Percentiles rank a stretch among this genome's conserved stretches.
phyloP scores from a whole-genome alignment of 2,329 filamentous ascomycete species.

The Aspergillus calidoustus region DNA sequence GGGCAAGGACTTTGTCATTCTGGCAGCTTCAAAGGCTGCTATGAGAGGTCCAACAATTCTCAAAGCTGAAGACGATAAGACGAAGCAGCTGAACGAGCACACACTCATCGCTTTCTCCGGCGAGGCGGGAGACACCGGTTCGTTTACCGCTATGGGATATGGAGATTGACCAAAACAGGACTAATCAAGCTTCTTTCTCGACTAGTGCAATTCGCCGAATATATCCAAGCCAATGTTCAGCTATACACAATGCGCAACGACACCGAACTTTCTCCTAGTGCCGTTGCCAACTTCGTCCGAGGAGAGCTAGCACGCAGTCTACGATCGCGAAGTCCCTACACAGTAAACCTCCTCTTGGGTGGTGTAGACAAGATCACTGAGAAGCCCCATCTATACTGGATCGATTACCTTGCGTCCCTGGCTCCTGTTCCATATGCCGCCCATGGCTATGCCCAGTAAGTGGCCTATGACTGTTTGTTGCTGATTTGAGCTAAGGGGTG shows the following conservation, averaged over 20 bases:
- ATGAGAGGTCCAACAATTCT: conserved; percentile 97
- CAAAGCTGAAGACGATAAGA: conserved; percentile 97
- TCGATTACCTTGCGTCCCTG: conserved; percentile 91
- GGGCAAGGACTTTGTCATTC: conserved; percentile 98
- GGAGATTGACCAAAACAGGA: not conserved
- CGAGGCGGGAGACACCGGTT: conserved; percentile 94
- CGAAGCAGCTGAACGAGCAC: conserved; percentile 86
- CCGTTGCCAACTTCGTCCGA: conserved; percentile 90
- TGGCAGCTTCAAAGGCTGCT: conserved; percentile 95
- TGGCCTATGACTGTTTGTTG: not conserved
- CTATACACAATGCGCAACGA: conserved; percentile 99
- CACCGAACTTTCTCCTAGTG: conserved; percentile 85
- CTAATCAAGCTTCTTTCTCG: conserved; percentile 22
- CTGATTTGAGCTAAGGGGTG: conserved; percentile 21
- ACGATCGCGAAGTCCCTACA: conserved; percentile 91
- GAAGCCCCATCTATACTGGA: conserved; percentile 93
- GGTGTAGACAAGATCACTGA: conserved; percentile 90
- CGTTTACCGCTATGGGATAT: conserved; percentile 27
- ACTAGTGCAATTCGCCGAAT: conserved; percentile 96
- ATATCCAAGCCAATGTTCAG: conserved; percentile 97
- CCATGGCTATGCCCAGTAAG: conserved; percentile 95
- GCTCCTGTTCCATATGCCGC: conserved; percentile 92
- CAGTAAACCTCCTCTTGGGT: conserved; percentile 92
- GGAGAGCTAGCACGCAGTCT: conserved; percentile 89
- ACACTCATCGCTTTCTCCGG: conserved; percentile 94